Evolutionary conservation across 495 filamentous ascomycete genomes (phyloP).

Genomic region (Tricharina praecox): DNA sequence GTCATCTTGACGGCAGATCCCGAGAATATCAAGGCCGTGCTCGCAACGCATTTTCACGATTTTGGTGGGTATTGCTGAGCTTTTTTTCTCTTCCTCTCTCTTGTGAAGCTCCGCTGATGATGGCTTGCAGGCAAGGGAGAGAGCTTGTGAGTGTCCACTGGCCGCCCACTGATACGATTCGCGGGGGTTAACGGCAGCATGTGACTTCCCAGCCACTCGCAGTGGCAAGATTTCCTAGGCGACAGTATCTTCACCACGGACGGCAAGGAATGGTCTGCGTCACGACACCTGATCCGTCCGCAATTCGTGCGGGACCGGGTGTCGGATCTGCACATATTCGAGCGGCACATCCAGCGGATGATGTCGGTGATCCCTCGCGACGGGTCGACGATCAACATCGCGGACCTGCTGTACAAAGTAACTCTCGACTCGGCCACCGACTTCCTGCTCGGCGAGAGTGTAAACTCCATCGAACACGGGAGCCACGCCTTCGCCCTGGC

Average conservation of each 20-base stretch:
- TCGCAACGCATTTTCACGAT: conserved; percentile 60
- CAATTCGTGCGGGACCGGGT: conserved; percentile 73
- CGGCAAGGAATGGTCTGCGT: conserved; percentile 54
- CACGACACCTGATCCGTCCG: conserved; percentile 53
- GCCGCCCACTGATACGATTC: conserved; percentile 29
- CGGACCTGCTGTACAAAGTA: conserved; percentile 58
- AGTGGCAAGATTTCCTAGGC: conserved; percentile 59
- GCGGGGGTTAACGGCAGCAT: too few relatives aligned
- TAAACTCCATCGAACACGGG: conserved; percentile 43
- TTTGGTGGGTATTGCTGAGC: conserved; percentile 27
- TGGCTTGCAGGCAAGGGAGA: conserved; percentile 1
- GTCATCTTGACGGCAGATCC: conserved; percentile 49
- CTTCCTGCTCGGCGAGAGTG: conserved; percentile 64
- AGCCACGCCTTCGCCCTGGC: conserved; percentile 45
- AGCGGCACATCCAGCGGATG: conserved; percentile 53
- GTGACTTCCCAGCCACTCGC: too few relatives aligned
- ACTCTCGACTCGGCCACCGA: conserved; percentile 73
- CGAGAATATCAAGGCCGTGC: conserved; percentile 54
- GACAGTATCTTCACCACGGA: conserved; percentile 70
- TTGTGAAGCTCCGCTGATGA: background rate
- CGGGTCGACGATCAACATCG: conserved; percentile 44
- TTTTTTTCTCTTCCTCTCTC: background rate
- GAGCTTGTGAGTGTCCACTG: too few relatives aligned
- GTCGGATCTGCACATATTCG: conserved; percentile 62
- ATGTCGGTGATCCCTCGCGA: conserved; percentile 41